Base-by-base conservation (phyloP, 768 basidiomycete species). In the Tylopilus rubrobrunneus region DNA sequence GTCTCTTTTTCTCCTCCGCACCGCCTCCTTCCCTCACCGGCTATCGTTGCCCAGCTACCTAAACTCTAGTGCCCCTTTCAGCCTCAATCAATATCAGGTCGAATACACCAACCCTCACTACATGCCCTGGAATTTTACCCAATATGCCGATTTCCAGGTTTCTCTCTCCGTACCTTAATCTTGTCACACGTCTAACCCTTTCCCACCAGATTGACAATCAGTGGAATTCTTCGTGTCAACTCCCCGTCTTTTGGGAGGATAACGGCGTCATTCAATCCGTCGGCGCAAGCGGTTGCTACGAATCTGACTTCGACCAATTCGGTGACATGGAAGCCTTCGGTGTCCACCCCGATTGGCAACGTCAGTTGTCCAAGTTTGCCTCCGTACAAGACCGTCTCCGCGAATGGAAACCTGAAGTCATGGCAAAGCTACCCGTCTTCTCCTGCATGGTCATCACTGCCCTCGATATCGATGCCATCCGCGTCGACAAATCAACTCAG, bases 301-400 rank as follows among this genome's bases (percentile, higher is more conserved):
- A 72, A 14, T 93, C 90, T 17, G 92, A 94, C 57, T 95, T 96
- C 61, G 94, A 97, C 71, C 93, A 96, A 56, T 97, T 89, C 61
- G 94, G 94, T 57, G 94, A 97, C 73, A 92, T 92, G 83, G 94
- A 97, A 70, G 94, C 94, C 58, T 96, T 96, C 67, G 94, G 94
- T 86, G 93, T 97, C 29, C 89, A 92, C 72, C 90, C 89, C 43
- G 87, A 92, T 73, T 93, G 85, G 89, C 83, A 96, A 66, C 93
- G 94, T 78, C 89, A 97, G 69, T 75, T 97, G 21, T 83, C 92
- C 60, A 97, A 97, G 67, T 96, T 96, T 70, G 92, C 94, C 36
- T 95, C 93, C 52, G 94, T 96, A 4, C 94, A 97, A 66, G 94
- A 97, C 69, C 90, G 94, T 79, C 83, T 96, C 36, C 82, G 93